Evolutionary conservation across 257 asterid genomes (phyloP).

Genomic region (Capsicum baccatum): DNA sequence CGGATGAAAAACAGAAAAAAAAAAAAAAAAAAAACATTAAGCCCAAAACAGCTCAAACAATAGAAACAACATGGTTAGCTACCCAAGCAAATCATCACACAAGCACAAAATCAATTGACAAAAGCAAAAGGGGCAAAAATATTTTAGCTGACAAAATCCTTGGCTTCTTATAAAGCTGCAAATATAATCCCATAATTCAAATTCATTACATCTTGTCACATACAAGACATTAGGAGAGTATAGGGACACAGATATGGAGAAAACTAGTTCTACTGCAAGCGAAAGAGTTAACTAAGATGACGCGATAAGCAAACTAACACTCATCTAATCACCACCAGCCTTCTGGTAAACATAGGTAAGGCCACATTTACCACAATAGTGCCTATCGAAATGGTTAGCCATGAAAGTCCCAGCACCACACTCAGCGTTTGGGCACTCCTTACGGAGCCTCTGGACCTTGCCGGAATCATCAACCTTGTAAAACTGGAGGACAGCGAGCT

Average conservation of each 20-base stretch:
- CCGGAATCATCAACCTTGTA: conserved; percentile 26
- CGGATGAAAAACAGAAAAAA: too few relatives aligned
- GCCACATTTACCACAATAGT: conserved; percentile 50
- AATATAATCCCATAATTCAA: background rate
- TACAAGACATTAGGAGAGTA: background rate
- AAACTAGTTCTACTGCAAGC: background rate
- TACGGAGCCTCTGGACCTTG: conserved; percentile 16
- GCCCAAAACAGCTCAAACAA: too few relatives aligned
- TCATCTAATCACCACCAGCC: conserved; percentile 42
- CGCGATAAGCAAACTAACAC: background rate
- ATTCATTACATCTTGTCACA: background rate
- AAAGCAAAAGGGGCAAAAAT: background rate
- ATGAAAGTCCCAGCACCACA: conserved; percentile 23
- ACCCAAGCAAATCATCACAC: too few relatives aligned
- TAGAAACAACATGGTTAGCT: too few relatives aligned
- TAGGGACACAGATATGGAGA: background rate
- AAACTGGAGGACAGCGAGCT: conserved; percentile 40
- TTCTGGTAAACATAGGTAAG: conserved; percentile 53
- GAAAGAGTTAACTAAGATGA: background rate
- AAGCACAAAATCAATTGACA: too few relatives aligned
- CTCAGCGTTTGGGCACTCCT: background rate
- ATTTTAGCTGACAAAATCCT: background rate
- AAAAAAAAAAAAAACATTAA: too few relatives aligned
- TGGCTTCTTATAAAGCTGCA: background rate
- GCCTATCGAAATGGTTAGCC: conserved; percentile 51